These are phyloP conservation scores for Kodamaea alishanica DNA, from an alignment of 1,139 yeast genomes.

Conservation along the genomic window DNA sequence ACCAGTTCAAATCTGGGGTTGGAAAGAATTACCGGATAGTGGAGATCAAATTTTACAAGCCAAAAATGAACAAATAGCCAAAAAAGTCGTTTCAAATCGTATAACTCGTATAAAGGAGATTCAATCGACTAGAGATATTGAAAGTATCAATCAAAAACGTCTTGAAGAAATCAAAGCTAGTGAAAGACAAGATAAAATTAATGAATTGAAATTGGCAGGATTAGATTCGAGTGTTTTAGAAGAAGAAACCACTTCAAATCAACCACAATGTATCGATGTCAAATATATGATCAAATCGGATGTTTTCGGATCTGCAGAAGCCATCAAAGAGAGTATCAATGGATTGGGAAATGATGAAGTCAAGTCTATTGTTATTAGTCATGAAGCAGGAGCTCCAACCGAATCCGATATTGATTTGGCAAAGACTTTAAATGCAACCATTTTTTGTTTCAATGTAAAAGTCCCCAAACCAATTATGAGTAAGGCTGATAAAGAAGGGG, in stretches of 20 bases:
- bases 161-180: conserved; percentile 45
- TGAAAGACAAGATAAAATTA: conserved; percentile 48
- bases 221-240: conserved; percentile 43
- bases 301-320: conserved; percentile 70
- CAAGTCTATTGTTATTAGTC: conserved; percentile 58
- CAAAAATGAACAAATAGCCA: conserved; percentile 67
- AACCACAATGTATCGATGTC: conserved; percentile 32
- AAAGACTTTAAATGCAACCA: conserved; percentile 64
- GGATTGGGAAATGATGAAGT: conserved; percentile 87
- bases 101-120: conserved; percentile 52
- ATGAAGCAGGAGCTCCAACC: conserved; percentile 82
- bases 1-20: conserved; percentile 90
- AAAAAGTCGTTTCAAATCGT: conserved; percentile 68
- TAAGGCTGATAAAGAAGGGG: conserved; percentile 57
- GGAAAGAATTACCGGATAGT: conserved; percentile 91
- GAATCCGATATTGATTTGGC: conserved; percentile 85
- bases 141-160: conserved; percentile 60
- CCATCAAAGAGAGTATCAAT: conserved; percentile 66
- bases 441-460: conserved; percentile 74
- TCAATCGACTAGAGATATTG: conserved; percentile 64
- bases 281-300: conserved; percentile 82
- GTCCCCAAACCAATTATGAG: conserved; percentile 61
- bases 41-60: conserved; percentile 87
- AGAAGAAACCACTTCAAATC: conserved; percentile 25
- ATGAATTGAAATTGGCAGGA: conserved; percentile 56